Evolutionary conservation across 2,329 filamentous ascomycete genomes (phyloP), one percentile per base, ranked within the genome.

Genomic region (Westerdykella sp.): DNA sequence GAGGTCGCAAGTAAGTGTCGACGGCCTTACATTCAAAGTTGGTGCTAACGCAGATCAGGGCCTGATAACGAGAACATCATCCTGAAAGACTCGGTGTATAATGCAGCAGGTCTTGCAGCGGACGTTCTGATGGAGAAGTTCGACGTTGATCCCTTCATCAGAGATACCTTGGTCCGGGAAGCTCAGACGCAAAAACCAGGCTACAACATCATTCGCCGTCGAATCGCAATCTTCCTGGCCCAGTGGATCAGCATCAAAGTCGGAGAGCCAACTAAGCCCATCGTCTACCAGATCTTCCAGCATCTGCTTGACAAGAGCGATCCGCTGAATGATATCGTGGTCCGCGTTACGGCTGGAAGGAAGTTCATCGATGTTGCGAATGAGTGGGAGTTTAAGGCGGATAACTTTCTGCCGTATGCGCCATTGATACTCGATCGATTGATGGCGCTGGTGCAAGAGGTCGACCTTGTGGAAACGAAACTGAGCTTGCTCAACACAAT

Each of bases 21-120:
- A 38, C 11, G 25, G 11, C 25, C 25, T 28, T 28, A 10, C 2
- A 28, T 28, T 9, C 12, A 23, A 15, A 7, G 14, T 18, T 18
- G 9, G 28, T 43, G 45, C 51, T 58, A 55, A 67, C 46, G 4
- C 12, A 32, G 14, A 9, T 13, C 42, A 77, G 74, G 67, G n/a
- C 72, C 73, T 4, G 70, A 79, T 10, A 81, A 81, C 47, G 74
- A 75, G 34, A 82, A 93, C 50, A 78, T 97, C 11, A 76, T 93
- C 13, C 81, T 86, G 46, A 97, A 96, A 63, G 93, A 98, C 63
- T 91, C 91, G 0, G 82, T 97, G 1, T 98, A 98, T 61, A 94
- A 87, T 5, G 89, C 91, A 10, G 84, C 98, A 70, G 90, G 91
- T 2, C 75, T 96, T 40, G 81, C 93, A 0, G 87, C 90, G 1